Conservation (phyloP, 1,139 yeast genomes). For the Scheffersomyces titani region DNA sequence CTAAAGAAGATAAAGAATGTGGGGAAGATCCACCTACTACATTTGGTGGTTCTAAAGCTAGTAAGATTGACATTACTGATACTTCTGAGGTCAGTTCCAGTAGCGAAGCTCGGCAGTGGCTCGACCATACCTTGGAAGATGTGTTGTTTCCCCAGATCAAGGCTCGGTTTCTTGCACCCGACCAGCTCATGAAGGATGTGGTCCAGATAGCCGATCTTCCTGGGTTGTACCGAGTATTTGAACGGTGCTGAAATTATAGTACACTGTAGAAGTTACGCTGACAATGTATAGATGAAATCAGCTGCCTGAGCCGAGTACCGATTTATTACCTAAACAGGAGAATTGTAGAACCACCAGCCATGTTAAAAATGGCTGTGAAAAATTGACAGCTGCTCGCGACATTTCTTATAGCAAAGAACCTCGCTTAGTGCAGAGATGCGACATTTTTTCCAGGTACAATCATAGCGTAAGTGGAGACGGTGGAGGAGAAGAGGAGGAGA, state of each 20-base stretch:
- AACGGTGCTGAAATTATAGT: conserved; percentile 61
- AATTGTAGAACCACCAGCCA: background rate
- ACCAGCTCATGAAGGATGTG: conserved; percentile 50
- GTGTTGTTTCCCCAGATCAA: conserved; percentile 68
- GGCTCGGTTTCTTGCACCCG: conserved; percentile 66
- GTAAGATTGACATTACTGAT: background rate
- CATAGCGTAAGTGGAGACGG: background rate
- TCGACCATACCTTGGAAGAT: conserved; percentile 50
- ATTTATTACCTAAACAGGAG: background rate
- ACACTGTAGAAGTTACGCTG: background rate
- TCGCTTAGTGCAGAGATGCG: too few species aligned
- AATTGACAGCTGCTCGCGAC: background rate
- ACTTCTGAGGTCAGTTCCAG: background rate
- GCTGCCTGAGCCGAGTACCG: background rate
- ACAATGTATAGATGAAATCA: background rate
- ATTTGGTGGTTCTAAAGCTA: background rate
- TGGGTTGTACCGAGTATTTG: conserved; percentile 88
- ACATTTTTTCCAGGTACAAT: too few species aligned
- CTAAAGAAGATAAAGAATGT: conserved; percentile 11
- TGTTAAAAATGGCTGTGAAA: conserved; percentile 1
- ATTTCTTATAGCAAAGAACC: background rate
- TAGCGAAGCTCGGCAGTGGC: conserved; percentile 14
- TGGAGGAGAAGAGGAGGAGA: background rate
- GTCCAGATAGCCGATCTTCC: conserved; percentile 91
- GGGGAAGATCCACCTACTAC: background rate